Evolutionary conservation across 1,284 basidiomycete species (phyloP).

Genomic region (Cutaneotrichosporon cutaneum): DNA sequence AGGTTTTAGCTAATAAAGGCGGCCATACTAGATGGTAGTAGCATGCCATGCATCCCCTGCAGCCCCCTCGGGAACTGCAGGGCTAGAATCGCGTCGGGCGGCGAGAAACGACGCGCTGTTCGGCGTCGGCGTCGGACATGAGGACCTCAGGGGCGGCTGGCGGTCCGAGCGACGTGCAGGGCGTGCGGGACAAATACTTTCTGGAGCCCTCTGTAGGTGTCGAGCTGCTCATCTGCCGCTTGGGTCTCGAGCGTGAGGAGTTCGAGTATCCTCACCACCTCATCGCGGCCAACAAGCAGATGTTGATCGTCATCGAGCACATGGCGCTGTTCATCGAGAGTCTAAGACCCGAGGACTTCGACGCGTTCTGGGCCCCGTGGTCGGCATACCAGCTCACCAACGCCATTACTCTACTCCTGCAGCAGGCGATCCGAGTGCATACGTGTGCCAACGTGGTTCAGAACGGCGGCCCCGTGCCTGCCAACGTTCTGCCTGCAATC

Average conservation of each 20-base stretch:
- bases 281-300: constrained; percentile 9
- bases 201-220: too few species aligned
- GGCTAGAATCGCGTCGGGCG: too few species aligned
- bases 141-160: too few species aligned
- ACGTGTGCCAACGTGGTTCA: constrained; percentile 7
- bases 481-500: background rate
- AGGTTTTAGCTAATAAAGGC: too few species aligned
- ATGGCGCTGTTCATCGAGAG: constrained; percentile 17
- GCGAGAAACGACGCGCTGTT: too few species aligned
- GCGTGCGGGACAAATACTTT: too few species aligned
- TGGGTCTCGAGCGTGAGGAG: constrained; percentile 25
- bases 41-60: too few species aligned
- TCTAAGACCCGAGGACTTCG: constrained; percentile 13
- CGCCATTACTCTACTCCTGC: constrained; percentile 19
- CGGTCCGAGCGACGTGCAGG: too few species aligned
- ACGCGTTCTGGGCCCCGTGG: constrained; percentile 21
- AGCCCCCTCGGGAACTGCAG: too few species aligned
- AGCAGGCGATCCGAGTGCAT: constrained; percentile 22
- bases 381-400: constrained; percentile 22
- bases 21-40: too few species aligned
- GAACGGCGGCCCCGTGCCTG: background rate
- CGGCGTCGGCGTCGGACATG: too few species aligned
- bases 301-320: constrained; percentile 13
- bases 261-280: constrained; percentile 13
- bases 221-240: constrained; percentile 22